phyloP scores from a whole-genome alignment of 495 filamentous ascomycete species.

The Penicillium maclennaniae region DNA sequence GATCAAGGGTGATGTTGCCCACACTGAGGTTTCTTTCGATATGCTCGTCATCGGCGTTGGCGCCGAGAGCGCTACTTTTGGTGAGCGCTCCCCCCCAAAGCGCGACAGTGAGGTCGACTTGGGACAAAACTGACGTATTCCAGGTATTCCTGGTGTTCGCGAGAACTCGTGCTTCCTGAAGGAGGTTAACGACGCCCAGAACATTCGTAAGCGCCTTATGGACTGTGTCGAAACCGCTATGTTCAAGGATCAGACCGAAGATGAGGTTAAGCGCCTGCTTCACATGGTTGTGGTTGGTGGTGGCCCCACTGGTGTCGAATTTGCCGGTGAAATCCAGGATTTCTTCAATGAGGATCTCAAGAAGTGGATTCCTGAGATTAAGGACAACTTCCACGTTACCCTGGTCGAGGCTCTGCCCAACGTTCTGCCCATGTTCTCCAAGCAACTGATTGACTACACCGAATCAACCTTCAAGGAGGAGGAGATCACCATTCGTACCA shows the following conservation, averaged over 20 bases:
- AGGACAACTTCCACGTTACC: slow-evolving; percentile 91
- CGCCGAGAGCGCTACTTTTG: slow-evolving; percentile 98
- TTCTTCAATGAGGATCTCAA: slow-evolving; percentile 97
- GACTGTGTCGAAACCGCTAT: slow-evolving; percentile 97
- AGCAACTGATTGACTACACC: slow-evolving; percentile 98
- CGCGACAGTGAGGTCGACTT: neutral
- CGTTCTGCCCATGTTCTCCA: slow-evolving; percentile 97
- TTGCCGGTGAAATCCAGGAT: slow-evolving; percentile 95
- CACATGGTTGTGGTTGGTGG: slow-evolving; percentile 99
- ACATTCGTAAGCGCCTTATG: slow-evolving; percentile 98
- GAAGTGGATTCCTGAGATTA: slow-evolving; percentile 96
- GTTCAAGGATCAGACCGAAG: slow-evolving; percentile 92
- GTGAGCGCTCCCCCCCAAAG: slow-evolving; percentile 41
- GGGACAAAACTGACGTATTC: slow-evolving; percentile 11
- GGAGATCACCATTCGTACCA: slow-evolving; percentile 91
- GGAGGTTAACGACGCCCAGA: slow-evolving; percentile 92
- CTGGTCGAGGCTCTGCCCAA: slow-evolving; percentile 98
- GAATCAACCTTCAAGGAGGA: slow-evolving; percentile 99
- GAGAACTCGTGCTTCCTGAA: slow-evolving; percentile 98
- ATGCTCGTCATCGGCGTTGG: slow-evolving; percentile 97
- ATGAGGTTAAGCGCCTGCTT: slow-evolving; percentile 88
- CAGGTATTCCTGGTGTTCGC: slow-evolving; percentile 84
- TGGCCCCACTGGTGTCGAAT: slow-evolving; percentile 96
- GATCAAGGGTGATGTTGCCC: slow-evolving; percentile 74
- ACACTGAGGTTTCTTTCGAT: slow-evolving; percentile 93